These are phyloP conservation scores for Ophiostoma novo-ulmi DNA, from an alignment of 2,329 filamentous ascomycete species.

Conservation along the genomic window DNA sequence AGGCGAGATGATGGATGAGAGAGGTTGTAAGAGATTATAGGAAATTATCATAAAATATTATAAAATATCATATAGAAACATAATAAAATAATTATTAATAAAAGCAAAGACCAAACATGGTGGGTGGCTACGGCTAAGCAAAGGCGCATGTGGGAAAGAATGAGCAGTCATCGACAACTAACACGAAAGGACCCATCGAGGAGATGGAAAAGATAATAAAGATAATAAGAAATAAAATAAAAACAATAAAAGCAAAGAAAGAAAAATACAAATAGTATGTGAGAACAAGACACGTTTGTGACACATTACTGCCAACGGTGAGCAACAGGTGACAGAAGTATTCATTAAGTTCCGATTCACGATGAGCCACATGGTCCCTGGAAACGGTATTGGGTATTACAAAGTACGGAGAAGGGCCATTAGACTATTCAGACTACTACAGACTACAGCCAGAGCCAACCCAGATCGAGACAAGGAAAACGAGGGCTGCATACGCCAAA, in stretches of 20 bases:
- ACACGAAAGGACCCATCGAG: constrained; percentile 5
- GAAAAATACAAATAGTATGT: neutral
- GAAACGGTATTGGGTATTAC: neutral
- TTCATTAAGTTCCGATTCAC: neutral
- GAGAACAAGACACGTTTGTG: neutral
- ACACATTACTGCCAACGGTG: neutral
- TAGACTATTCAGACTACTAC: neutral
- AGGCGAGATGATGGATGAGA: neutral
- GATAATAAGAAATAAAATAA: neutral
- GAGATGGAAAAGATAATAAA: neutral
- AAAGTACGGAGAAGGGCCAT: constrained; percentile 9
- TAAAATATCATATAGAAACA: neutral
- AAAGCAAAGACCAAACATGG: neutral
- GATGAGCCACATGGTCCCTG: neutral
- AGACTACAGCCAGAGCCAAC: constrained; percentile 14
- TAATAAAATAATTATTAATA: neutral
- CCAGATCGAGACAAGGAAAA: constrained; percentile 19
- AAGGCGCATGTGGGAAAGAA: constrained; percentile 6
- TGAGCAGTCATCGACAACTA: constrained; percentile 11
- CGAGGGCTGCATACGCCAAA: constrained; percentile 14
- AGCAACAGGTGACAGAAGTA: neutral
- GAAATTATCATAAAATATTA: neutral
- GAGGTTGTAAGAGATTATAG: neutral
- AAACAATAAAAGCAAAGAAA: neutral
- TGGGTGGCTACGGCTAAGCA: neutral